These are phyloP conservation scores for Ascodesmis nigricans DNA, from an alignment of 495 filamentous ascomycete genomes.

Conservation along the genomic window DNA sequence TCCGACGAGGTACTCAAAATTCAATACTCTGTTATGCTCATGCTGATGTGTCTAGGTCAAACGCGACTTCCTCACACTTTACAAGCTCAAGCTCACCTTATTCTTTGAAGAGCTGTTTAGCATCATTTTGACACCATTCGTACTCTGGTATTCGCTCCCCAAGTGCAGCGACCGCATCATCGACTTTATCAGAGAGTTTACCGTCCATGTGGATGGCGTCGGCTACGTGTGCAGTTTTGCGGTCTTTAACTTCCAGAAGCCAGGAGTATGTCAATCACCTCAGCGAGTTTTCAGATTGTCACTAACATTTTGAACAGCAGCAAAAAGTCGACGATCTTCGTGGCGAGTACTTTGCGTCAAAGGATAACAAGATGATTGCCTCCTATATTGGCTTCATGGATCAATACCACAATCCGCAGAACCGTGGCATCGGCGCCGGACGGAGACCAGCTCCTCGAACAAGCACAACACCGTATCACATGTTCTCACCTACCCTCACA, in stretches of 20 bases:
- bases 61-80: conserved; percentile 66
- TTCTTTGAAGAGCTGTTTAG: conserved; percentile 84
- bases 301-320: conserved; percentile 1
- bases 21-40: neutral
- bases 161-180: conserved; percentile 81
- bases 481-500: conserved; percentile 13
- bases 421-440: neutral
- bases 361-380: conserved; percentile 90
- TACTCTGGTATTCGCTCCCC: conserved; percentile 70
- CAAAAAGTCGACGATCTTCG: conserved; percentile 37
- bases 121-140: conserved; percentile 75
- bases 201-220: conserved; percentile 85
- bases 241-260: conserved; percentile 90
- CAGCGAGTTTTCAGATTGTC: no score
- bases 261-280: conserved; percentile 21
- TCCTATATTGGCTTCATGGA: conserved; percentile 86
- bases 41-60: conserved; percentile 33
- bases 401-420: conserved; percentile 47
- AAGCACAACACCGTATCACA: conserved; percentile 7
- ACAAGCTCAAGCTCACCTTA: conserved; percentile 70
- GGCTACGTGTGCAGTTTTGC: conserved; percentile 93
- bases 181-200: conserved; percentile 95
- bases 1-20: conserved; percentile 73
- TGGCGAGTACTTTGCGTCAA: conserved; percentile 81
- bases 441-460: neutral